Percentiles rank a stretch among this genome's conserved stretches.
These are phyloP conservation scores for Teratosphaeria zuluensis DNA, from an alignment of 2,329 filamentous ascomycete genomes.

Conservation along the genomic window DNA sequence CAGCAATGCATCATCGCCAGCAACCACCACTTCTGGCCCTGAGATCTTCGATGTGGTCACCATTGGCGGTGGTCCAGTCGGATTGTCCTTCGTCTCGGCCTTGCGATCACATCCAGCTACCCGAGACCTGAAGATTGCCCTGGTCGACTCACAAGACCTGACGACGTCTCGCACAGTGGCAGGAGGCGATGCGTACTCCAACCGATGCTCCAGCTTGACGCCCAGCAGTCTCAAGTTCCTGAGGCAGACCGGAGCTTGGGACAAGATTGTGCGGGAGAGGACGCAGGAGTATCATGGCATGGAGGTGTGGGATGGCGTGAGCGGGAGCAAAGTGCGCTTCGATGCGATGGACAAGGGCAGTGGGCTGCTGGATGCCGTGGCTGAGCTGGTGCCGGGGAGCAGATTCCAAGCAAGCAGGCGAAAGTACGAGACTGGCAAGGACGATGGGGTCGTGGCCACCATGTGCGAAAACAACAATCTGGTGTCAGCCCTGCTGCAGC, in stretches of 20 bases:
- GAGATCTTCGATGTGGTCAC: constrained; percentile 91
- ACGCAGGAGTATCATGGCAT: constrained; percentile 88
- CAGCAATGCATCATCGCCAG: constrained; percentile 11
- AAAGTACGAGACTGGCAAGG: constrained; percentile 12
- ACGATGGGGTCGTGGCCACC: constrained; percentile 59
- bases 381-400: constrained; percentile 20
- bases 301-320: constrained; percentile 96
- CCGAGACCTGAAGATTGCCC: constrained; percentile 67
- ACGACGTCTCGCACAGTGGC: constrained; percentile 46
- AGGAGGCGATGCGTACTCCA: constrained; percentile 72
- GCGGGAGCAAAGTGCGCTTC: constrained; percentile 79
- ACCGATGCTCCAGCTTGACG: constrained; percentile 91
- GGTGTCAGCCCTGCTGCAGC: constrained; percentile 61
- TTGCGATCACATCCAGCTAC: constrained; percentile 36
- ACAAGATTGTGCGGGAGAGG: constrained; percentile 59
- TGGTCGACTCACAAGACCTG: constrained; percentile 85
- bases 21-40: constrained; percentile 25
- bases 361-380: constrained; percentile 19
- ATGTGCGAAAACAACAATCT: constrained; percentile 96
- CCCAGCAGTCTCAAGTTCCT: constrained; percentile 79
- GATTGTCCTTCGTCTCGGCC: constrained; percentile 58
- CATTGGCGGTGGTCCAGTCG: constrained; percentile 80
- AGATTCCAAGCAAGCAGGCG: constrained; percentile 14
- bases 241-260: constrained; percentile 71
- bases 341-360: constrained; percentile 18